These are phyloP conservation scores for Neodidymelliopsis sp. DNA, from an alignment of 2,329 filamentous ascomycete species.

Conservation along the genomic window DNA sequence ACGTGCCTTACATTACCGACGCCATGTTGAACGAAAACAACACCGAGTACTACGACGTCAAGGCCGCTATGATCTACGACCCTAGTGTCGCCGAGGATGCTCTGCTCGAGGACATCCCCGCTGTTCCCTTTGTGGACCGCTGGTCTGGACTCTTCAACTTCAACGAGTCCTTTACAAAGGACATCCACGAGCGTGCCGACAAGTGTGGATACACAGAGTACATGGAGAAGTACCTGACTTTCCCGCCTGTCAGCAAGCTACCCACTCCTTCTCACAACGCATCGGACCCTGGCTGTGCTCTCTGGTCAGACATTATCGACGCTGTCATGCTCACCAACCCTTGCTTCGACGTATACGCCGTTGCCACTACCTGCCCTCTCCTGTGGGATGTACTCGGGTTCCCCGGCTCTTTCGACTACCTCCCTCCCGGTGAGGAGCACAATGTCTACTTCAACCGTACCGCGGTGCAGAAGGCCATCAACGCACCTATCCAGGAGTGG, in stretches of 20 bases:
- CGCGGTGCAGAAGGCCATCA: conserved; percentile 73
- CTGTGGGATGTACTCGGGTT: conserved; percentile 74
- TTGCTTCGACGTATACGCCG: conserved; percentile 80
- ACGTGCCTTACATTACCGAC: conserved; percentile 74
- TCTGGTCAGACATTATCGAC: conserved; percentile 64
- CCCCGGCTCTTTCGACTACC: conserved; percentile 69
- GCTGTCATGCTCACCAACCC: conserved; percentile 70
- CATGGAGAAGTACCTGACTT: conserved; percentile 68
- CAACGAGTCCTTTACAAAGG: conserved; percentile 64
- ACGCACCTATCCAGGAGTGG: conserved; percentile 67
- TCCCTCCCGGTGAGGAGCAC: conserved; percentile 62
- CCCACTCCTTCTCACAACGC: conserved; percentile 59
- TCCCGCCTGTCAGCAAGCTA: conserved; percentile 70
- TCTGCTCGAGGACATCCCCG: conserved; percentile 61
- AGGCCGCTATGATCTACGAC: conserved; percentile 76
- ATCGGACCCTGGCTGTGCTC: conserved; percentile 60
- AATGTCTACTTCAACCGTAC: conserved; percentile 74
- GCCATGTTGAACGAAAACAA: conserved; percentile 75
- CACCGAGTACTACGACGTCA: conserved; percentile 70
- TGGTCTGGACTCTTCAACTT: conserved; percentile 68
- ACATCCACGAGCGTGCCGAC: conserved; percentile 61
- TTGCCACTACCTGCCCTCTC: conserved; percentile 74
- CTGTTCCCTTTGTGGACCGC: conserved; percentile 67
- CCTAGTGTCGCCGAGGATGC: conserved; percentile 66
- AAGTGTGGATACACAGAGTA: conserved; percentile 70